These are phyloP conservation scores for Fabrea salina DNA, from an alignment of 169 alveolate species.

Conservation along the genomic window DNA sequence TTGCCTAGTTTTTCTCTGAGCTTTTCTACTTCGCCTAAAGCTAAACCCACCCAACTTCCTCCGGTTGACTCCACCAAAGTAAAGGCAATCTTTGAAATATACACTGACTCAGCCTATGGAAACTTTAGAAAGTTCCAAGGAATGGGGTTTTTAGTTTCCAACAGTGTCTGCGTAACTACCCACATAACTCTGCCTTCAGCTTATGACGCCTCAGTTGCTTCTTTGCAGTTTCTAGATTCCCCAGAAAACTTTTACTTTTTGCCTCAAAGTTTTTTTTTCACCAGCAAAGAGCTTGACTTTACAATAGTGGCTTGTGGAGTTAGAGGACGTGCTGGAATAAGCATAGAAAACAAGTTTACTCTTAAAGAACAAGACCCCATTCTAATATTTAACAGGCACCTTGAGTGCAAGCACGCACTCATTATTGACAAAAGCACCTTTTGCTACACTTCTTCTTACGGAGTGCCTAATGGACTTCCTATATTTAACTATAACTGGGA, in stretches of 20 bases:
- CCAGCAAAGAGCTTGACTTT: neutral
- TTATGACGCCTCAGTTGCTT: neutral
- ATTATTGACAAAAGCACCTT: neutral
- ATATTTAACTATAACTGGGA: neutral
- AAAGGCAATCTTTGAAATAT: neutral
- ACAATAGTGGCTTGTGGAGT: neutral
- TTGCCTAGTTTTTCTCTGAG: no score
- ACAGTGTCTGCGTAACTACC: neutral
- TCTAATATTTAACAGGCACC: neutral
- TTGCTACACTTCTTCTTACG: neutral
- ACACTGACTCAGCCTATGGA: neutral
- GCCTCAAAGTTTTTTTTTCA: neutral
- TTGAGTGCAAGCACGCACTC: neutral
- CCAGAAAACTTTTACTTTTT: no score
- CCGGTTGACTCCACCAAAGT: neutral
- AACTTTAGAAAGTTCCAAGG: neutral
- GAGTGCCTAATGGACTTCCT: conserved; percentile 2
- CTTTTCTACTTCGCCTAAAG: no score
- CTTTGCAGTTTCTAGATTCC: neutral
- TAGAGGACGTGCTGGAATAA: neutral
- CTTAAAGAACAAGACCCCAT: neutral
- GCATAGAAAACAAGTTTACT: neutral
- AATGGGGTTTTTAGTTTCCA: neutral
- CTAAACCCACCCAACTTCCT: neutral
- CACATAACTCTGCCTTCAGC: neutral